Conservation (phyloP, 1,284 basidiomycete genomes). For the Salmacisia buchloeana region DNA sequence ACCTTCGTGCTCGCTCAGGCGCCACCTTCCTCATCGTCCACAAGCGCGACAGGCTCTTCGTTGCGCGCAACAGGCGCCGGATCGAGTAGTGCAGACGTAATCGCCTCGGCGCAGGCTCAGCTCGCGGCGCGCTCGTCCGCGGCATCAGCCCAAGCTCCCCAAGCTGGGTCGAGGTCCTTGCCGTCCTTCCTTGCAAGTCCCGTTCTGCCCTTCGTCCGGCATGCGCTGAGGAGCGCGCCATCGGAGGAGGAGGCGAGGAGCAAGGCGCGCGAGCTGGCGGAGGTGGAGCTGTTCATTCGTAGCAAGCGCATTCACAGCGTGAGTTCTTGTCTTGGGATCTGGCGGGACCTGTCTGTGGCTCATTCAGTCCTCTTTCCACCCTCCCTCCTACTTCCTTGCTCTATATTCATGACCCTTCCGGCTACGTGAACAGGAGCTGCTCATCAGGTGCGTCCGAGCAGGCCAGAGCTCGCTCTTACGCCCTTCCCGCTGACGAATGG, state of each 20-base stretch:
- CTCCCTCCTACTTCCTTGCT: not conserved
- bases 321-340: not conserved
- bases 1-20: not conserved
- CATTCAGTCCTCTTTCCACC: not conserved
- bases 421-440: too few species aligned
- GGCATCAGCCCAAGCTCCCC: not conserved
- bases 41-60: not conserved
- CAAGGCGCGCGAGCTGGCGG: not conserved
- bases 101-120: slow-evolving; percentile 1
- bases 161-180: not conserved
- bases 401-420: too few species aligned
- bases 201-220: not conserved
- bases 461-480: too few species aligned
- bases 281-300: slow-evolving; percentile 6
- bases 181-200: slow-evolving; percentile 1
- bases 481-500: too few species aligned
- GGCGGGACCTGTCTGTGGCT: not conserved
- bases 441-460: too few species aligned
- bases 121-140: not conserved
- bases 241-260: not conserved
- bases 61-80: not conserved
- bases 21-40: not conserved
- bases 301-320: slow-evolving; percentile 6
- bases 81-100: slow-evolving; percentile 2
- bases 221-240: not conserved